Evolutionary conservation across 73 alveolate species (phyloP).

Genomic region (Tetrahymena borealis): DNA sequence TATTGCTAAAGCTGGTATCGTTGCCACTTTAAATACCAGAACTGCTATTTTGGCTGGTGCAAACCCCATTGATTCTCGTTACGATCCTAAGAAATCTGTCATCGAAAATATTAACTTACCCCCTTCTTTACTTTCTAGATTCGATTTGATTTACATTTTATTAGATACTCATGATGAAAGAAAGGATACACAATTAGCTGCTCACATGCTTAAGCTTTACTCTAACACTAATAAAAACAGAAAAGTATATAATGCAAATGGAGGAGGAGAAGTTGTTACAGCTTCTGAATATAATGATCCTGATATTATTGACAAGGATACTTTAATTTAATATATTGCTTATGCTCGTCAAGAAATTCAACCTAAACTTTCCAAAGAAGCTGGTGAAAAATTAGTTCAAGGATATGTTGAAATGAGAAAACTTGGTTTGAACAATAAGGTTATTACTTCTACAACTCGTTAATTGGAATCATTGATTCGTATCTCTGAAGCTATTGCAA

Average conservation of each 20-base stretch:
- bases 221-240: slow-evolving; percentile 26
- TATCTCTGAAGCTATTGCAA: slow-evolving; percentile 83
- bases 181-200: slow-evolving; percentile 90
- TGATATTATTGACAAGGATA: slow-evolving; percentile 55
- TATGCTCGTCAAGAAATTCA: slow-evolving; percentile 62
- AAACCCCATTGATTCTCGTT: slow-evolving; percentile 79
- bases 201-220: slow-evolving; percentile 84
- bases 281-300: slow-evolving; percentile 38
- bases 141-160: slow-evolving; percentile 96
- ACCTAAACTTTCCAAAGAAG: slow-evolving; percentile 80
- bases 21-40: slow-evolving; percentile 95
- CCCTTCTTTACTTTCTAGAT: slow-evolving; percentile 94
- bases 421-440: slow-evolving; percentile 71
- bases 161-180: slow-evolving; percentile 88
- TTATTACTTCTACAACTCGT: slow-evolving; percentile 98
- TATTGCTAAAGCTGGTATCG: slow-evolving; percentile 98
- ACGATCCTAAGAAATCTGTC: slow-evolving; percentile 92
- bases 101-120: slow-evolving; percentile 94
- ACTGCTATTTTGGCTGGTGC: slow-evolving; percentile 99
- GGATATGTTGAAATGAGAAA: slow-evolving; percentile 84
- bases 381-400: slow-evolving; percentile 57
- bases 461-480: slow-evolving; percentile 94
- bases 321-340: slow-evolving; percentile 68
- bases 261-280: too few species aligned
- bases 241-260: slow-evolving; percentile 19